Evolutionary conservation across 1,284 basidiomycete genomes (phyloP).

Genomic region (Apiotrichum akiyoshidainum): DNA sequence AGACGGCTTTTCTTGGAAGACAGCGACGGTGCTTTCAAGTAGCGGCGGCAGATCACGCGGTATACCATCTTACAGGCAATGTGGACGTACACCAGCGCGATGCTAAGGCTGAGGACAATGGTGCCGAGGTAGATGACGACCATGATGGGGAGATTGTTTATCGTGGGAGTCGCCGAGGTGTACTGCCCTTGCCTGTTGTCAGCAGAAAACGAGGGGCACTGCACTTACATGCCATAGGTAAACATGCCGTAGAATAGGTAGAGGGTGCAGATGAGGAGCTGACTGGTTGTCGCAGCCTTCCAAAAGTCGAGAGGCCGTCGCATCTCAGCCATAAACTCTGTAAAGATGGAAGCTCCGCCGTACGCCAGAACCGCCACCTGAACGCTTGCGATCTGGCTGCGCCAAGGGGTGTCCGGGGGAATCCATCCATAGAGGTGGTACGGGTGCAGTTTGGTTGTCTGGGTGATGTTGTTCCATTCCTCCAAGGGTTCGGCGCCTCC

Average conservation of each 20-base stretch:
- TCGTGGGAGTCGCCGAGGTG: constrained; percentile 60
- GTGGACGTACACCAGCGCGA: constrained; percentile 64
- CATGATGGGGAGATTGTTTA: constrained; percentile 54
- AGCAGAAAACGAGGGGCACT: no score
- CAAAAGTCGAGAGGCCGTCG: constrained; percentile 67
- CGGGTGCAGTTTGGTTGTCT: background rate
- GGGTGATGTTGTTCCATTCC: background rate
- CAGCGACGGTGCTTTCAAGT: constrained; percentile 57
- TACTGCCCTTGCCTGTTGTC: constrained; percentile 58
- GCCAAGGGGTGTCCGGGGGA: background rate
- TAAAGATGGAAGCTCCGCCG: constrained; percentile 59
- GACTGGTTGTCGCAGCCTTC: constrained; percentile 62
- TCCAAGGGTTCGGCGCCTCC: no score
- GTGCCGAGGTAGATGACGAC: constrained; percentile 55
- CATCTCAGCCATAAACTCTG: constrained; percentile 69
- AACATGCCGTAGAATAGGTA: constrained; percentile 52
- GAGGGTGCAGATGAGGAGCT: constrained; percentile 58
- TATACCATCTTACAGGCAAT: constrained; percentile 42
- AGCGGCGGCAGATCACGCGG: constrained; percentile 52
- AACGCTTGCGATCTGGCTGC: background rate
- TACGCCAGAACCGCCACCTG: constrained; percentile 54
- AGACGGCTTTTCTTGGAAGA: constrained; percentile 54
- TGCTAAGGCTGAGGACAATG: constrained; percentile 51
- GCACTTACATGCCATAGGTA: constrained; percentile 45
- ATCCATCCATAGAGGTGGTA: background rate